These are phyloP conservation scores for Yamadazyma kitorensis DNA, from an alignment of 805 yeast species.

Conservation along the genomic window DNA sequence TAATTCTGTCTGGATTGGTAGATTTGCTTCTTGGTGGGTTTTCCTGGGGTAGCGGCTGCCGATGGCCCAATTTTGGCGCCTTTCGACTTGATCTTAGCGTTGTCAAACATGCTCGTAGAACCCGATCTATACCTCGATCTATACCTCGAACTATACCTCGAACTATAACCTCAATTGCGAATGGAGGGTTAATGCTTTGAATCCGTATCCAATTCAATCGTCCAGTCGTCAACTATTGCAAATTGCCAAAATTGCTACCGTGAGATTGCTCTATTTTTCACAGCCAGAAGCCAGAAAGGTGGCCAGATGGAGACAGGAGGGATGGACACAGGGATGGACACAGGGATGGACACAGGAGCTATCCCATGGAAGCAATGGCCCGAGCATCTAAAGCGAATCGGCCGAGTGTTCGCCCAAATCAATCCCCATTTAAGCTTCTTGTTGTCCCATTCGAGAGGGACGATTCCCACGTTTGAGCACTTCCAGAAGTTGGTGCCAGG, in stretches of 20 bases:
- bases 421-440: conserved; percentile 42
- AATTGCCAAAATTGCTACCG: not conserved
- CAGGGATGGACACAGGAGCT: not conserved
- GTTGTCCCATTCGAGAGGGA: conserved; percentile 32
- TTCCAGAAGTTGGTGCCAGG: conserved; percentile 28
- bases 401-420: conserved; percentile 21
- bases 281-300: not conserved
- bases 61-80: conserved; percentile 11
- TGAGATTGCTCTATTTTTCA: conserved; percentile 2
- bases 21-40: conserved; percentile 46
- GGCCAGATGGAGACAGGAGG: not conserved
- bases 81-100: conserved; percentile 30
- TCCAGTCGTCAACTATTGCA: not conserved
- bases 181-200: too few relatives aligned
- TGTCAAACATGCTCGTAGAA: conserved; percentile 32
- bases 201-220: too few relatives aligned
- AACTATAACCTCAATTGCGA: too few relatives aligned
- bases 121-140: too few relatives aligned
- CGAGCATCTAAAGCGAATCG: conserved; percentile 14
- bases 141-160: too few relatives aligned
- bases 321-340: not conserved
- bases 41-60: conserved; percentile 10
- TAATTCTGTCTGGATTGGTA: conserved; percentile 60
- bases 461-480: conserved; percentile 29
- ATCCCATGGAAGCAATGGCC: conserved; percentile 10